Conservation (phyloP, 2,329 filamentous ascomycete genomes). For the Fusarium oligoseptatum region DNA sequence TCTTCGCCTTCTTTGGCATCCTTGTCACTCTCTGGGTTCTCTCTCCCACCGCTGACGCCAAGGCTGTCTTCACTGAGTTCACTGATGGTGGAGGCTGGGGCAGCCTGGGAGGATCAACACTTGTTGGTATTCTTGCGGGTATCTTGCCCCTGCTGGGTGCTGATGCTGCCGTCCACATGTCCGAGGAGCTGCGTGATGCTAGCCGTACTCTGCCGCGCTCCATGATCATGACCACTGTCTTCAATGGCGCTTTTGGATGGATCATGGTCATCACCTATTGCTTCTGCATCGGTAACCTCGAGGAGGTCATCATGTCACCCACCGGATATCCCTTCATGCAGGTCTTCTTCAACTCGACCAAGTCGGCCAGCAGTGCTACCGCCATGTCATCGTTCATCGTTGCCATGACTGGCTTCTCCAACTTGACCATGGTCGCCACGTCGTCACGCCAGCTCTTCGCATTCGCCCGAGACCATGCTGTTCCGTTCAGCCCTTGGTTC, state of each 20-base stretch:
- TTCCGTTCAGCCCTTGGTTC: constrained; percentile 42
- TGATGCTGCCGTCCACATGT: constrained; percentile 44
- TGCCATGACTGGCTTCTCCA: constrained; percentile 41
- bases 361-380: constrained; percentile 33
- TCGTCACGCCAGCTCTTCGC: constrained; percentile 41
- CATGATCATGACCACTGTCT: constrained; percentile 39
- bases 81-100: constrained; percentile 40
- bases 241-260: constrained; percentile 41
- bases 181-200: constrained; percentile 36
- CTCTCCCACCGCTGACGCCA: constrained; percentile 31
- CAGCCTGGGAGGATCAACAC: constrained; percentile 30
- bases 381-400: constrained; percentile 37
- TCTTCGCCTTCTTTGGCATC: constrained; percentile 42
- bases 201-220: constrained; percentile 33
- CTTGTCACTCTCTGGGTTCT: constrained; percentile 41
- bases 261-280: constrained; percentile 43
- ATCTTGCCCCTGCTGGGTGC: constrained; percentile 35
- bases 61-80: constrained; percentile 35
- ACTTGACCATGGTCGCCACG: constrained; percentile 40
- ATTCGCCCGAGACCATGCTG: constrained; percentile 38
- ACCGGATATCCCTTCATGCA: constrained; percentile 43
- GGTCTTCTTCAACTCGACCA: constrained; percentile 39
- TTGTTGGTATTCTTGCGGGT: constrained; percentile 41
- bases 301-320: constrained; percentile 30
- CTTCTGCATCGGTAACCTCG: constrained; percentile 40